A percentile compares a stretch with the other conserved stretches of the same genome.
These are phyloP conservation scores for Entoloma clypeatum DNA, from an alignment of 1,284 basidiomycete species.

Conservation along the genomic window DNA sequence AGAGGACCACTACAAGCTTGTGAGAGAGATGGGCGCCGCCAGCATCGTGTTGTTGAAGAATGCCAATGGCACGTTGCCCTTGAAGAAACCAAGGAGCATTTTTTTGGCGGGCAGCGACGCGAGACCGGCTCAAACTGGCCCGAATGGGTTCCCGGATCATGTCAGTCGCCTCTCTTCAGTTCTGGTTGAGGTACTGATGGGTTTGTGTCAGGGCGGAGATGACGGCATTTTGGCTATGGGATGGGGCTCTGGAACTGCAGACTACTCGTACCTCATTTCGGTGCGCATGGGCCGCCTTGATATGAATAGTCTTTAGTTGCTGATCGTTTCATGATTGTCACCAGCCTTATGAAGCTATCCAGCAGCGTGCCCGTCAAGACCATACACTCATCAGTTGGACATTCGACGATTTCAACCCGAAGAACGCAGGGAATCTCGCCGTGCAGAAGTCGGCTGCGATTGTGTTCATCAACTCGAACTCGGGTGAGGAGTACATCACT, in stretches of 20 bases:
- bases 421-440: slow-evolving; percentile 48
- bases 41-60: slow-evolving; percentile 86
- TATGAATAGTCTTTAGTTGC: slow-evolving; percentile 3
- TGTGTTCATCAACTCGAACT: slow-evolving; percentile 72
- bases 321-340: slow-evolving; percentile 2
- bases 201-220: slow-evolving; percentile 39
- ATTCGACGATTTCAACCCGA: slow-evolving; percentile 64
- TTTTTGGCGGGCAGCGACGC: slow-evolving; percentile 68
- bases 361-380: slow-evolving; percentile 55
- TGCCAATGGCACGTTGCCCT: slow-evolving; percentile 57
- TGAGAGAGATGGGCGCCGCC: slow-evolving; percentile 72
- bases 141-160: slow-evolving; percentile 71
- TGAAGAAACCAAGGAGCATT: slow-evolving; percentile 55
- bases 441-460: slow-evolving; percentile 56
- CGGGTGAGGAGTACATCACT: slow-evolving; percentile 74
- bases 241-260: slow-evolving; percentile 71
- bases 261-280: slow-evolving; percentile 60
- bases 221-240: slow-evolving; percentile 80
- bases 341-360: slow-evolving; percentile 70
- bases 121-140: slow-evolving; percentile 63
- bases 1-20: slow-evolving; percentile 66
- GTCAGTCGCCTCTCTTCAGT: slow-evolving; percentile 33
- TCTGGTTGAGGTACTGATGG: neutral
- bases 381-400: slow-evolving; percentile 57
- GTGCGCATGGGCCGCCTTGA: slow-evolving; percentile 27